Conservation (phyloP, 2,329 filamentous ascomycete species). For the Cladosporium velox region DNA sequence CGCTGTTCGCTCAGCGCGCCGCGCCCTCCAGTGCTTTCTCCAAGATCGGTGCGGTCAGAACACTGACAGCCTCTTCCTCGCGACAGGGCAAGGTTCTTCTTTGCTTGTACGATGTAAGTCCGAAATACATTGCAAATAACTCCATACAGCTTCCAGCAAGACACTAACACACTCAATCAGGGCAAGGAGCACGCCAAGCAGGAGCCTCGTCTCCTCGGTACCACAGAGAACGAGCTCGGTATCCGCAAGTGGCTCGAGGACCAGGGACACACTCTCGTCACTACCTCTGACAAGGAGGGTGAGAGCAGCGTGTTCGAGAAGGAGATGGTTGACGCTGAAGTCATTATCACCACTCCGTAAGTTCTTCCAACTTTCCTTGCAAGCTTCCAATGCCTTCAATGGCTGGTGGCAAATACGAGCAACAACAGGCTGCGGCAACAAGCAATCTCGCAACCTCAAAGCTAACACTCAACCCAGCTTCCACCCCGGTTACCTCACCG, state of each 20-base stretch:
- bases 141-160: constrained; percentile 5
- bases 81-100: constrained; percentile 93
- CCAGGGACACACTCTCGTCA: constrained; percentile 92
- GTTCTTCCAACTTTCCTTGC: constrained; percentile 29
- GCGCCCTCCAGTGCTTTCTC: constrained; percentile 43
- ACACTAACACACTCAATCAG: constrained; percentile 40
- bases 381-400: constrained; percentile 4
- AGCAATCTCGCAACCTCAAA: background rate
- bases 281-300: constrained; percentile 96
- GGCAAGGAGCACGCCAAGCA: constrained; percentile 83
- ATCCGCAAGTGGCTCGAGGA: constrained; percentile 97
- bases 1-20: constrained; percentile 49
- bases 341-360: constrained; percentile 98
- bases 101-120: constrained; percentile 89
- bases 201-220: constrained; percentile 86
- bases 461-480: constrained; percentile 59
- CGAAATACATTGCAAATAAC: too few relatives aligned
- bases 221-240: constrained; percentile 97
- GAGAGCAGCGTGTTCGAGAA: constrained; percentile 91
- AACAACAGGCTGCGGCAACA: background rate
- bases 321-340: constrained; percentile 92
- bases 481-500: constrained; percentile 96
- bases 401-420: background rate
- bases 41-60: constrained; percentile 55
- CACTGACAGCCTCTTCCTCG: constrained; percentile 64